Conservation (phyloP, 2,329 filamentous ascomycete genomes). For the Aureobasidium sp. region DNA sequence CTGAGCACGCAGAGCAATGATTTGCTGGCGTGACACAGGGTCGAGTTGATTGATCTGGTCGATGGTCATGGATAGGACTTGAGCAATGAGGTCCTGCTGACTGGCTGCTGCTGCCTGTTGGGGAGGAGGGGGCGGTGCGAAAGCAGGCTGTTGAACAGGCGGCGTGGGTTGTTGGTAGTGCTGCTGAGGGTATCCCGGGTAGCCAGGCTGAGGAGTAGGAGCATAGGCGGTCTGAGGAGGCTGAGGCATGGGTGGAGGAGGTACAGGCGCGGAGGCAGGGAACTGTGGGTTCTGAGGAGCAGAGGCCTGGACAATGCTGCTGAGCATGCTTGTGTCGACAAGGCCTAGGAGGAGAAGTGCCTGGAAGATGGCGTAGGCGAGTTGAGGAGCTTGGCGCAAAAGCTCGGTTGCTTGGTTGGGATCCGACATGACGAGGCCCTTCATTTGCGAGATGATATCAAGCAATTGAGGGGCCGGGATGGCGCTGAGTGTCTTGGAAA, state of each 20-base stretch:
- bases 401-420: constrained; percentile 78
- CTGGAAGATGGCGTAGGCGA: constrained; percentile 92
- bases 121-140: constrained; percentile 34
- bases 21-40: constrained; percentile 49
- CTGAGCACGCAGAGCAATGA: constrained; percentile 64
- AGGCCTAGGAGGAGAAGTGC: constrained; percentile 86
- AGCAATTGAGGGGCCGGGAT: constrained; percentile 82
- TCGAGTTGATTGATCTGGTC: constrained; percentile 66
- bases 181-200: constrained; percentile 27
- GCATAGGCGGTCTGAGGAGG: constrained; percentile 24
- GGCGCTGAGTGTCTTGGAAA: constrained; percentile 80
- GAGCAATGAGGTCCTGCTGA: constrained; percentile 66
- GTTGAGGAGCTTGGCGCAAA: constrained; percentile 79
- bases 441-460: constrained; percentile 91
- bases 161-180: constrained; percentile 34
- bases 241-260: constrained; percentile 17
- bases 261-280: constrained; percentile 18
- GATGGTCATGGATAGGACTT: constrained; percentile 72
- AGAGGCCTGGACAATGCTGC: constrained; percentile 62
- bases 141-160: constrained; percentile 30
- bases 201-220: constrained; percentile 25
- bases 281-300: constrained; percentile 27
- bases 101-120: constrained; percentile 37
- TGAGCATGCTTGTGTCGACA: constrained; percentile 74
- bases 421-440: constrained; percentile 72